Evolutionary conservation across 306 rosid species (phyloP), one percentile per base, ranked within the genome.

Genomic region (Acacia confusa): DNA sequence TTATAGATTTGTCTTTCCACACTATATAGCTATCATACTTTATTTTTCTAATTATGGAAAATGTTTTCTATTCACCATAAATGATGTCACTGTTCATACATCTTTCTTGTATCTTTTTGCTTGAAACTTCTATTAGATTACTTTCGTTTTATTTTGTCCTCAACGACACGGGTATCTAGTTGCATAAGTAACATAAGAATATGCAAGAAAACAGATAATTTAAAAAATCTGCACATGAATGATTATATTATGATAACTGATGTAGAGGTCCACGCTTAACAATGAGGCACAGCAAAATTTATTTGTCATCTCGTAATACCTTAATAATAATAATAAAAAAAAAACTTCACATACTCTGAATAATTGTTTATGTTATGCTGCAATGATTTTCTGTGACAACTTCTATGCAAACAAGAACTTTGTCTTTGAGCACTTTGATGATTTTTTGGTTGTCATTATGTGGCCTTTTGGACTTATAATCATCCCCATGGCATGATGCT

Each of bases 41-140:
- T 78, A 83, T 71, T 61, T 67, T 30, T 50, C 9, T 64, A 44
- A 40, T 36, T 40, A 60, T 5, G 53, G 58, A 82, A 82, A 84
- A 84, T 68, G 65, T 60, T 77, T 67, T 45, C 63, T 68, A 20
- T 73, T 77, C 0, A 40, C 81, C 71, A 34, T 74, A 63, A 47
- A 40, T 71, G 86, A 84, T 58, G 79, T 78, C 80, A 69, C 4
- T 72, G 32, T 45, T 48, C 72, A 69, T 68, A 78, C 36, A n/a
- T 30, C 82, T 48, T 47, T 34, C 6, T 72, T 83, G 72, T 78
- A 73, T 81, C 65, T 57, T 66, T 36, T 74, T 67, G 50, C 74
- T 30, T 64, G 22, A 69, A 75, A 78, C 53, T 78, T 75, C 41
- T 13, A 74, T 64, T 61, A 41, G 58, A 80, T 58, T 36, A 67